Evolutionary conservation across 2,329 filamentous ascomycete species (phyloP).

Genomic region (Aspergillus udagawae): DNA sequence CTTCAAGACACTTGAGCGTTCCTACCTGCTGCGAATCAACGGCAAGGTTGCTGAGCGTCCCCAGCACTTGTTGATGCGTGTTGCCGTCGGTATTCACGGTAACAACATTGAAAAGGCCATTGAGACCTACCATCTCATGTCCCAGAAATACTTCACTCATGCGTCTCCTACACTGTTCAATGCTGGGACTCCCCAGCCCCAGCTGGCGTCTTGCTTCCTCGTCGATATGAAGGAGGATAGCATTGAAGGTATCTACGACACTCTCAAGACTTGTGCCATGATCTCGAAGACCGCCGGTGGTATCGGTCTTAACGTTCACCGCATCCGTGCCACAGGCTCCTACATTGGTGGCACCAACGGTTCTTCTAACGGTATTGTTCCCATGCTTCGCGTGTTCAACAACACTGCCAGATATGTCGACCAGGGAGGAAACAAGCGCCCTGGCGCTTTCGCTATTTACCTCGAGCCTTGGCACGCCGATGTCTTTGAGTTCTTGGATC

Average conservation of each 20-base stretch:
- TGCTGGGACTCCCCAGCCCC: constrained; percentile 88
- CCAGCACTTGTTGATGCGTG: constrained; percentile 99
- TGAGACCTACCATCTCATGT: constrained; percentile 99
- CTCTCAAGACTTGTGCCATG: constrained; percentile 98
- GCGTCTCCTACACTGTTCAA: constrained; percentile 98
- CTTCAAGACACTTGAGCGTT: constrained; percentile 98
- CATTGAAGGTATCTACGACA: constrained; percentile 99
- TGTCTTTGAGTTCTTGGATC: constrained; percentile 93
- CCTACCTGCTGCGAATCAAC: constrained; percentile 91
- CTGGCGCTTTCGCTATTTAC: constrained; percentile 97
- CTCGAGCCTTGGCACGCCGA: constrained; percentile 98
- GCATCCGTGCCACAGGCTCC: constrained; percentile 93
- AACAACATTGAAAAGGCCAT: constrained; percentile 91
- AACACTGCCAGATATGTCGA: constrained; percentile 99
- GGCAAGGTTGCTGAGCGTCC: constrained; percentile 96
- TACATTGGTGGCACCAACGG: constrained; percentile 98
- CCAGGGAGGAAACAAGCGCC: constrained; percentile 98
- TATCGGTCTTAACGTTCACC: constrained; percentile 93
- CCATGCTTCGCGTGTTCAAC: constrained; percentile 98
- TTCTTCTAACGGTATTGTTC: constrained; percentile 93
- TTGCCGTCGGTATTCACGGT: constrained; percentile 93
- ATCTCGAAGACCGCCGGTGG: constrained; percentile 99
- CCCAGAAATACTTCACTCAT: constrained; percentile 96
- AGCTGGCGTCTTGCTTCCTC: constrained; percentile 96
- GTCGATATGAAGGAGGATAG: constrained; percentile 99